Percentiles rank a stretch among this genome's conserved stretches.
phyloP scores from a whole-genome alignment of 306 rosid genomes.

The Gynostemma pentaphyllum region DNA sequence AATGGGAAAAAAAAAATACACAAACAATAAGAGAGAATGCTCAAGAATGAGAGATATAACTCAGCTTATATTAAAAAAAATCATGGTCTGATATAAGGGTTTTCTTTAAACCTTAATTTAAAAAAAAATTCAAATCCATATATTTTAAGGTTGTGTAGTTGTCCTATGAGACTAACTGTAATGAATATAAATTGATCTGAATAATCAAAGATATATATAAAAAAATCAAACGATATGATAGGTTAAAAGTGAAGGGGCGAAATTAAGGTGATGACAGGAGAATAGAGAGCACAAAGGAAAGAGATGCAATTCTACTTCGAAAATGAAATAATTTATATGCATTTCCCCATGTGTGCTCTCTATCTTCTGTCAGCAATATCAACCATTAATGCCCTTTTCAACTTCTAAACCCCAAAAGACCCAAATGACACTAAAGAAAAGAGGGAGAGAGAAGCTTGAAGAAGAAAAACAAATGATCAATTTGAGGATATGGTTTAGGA shows the following conservation, averaged over 20 bases:
- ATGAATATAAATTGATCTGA: too few species aligned
- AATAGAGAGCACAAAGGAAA: conserved; percentile 81
- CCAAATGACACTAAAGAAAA: neutral
- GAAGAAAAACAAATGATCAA: too few species aligned
- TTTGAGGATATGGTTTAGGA: conserved; percentile 2
- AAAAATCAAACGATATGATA: neutral
- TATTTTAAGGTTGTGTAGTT: too few species aligned
- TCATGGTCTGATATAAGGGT: too few species aligned
- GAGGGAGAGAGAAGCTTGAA: too few species aligned
- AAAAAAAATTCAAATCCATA: too few species aligned
- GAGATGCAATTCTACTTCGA: conserved; percentile 25
- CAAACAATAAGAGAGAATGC: too few species aligned
- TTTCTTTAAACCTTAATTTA: too few species aligned
- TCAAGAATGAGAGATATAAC: too few species aligned
- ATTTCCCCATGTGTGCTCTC: conserved; percentile 10
- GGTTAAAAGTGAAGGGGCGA: conserved; percentile 9
- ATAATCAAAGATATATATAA: neutral
- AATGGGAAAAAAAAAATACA: too few species aligned
- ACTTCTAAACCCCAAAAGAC: neutral
- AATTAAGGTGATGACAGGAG: conserved; percentile 50
- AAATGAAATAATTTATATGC: neutral
- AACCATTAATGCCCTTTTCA: neutral
- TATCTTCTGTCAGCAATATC: conserved; percentile 8
- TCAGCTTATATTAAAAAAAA: too few species aligned
- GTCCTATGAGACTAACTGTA: too few species aligned